phyloP scores from a whole-genome alignment of 345 rosid species.

The Orychophragmus violaceus region DNA sequence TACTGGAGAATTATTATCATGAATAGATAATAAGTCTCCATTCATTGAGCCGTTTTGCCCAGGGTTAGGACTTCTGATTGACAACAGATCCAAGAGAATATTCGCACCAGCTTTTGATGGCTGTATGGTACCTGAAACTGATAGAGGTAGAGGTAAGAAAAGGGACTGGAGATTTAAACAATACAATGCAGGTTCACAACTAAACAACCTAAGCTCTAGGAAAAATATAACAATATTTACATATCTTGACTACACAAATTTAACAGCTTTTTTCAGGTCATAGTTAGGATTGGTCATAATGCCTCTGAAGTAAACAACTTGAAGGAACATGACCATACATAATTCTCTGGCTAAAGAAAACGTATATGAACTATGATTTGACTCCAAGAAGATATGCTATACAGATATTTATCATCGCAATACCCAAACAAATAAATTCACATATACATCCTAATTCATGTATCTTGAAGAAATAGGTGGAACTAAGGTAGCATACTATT shows the following conservation, averaged over 20 bases:
- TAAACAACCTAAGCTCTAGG: not conserved
- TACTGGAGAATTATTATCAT: slow-evolving; percentile 38
- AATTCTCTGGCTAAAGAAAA: not conserved
- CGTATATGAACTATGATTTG: not conserved
- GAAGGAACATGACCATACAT: not conserved
- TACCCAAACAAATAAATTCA: too few species aligned
- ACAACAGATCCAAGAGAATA: not conserved
- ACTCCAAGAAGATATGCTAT: not conserved
- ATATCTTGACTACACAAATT: not conserved
- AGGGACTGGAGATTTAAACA: not conserved
- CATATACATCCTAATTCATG: too few species aligned
- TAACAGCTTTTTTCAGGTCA: not conserved
- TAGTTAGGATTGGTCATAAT: not conserved
- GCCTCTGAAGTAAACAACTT: not conserved
- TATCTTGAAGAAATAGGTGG: too few species aligned
- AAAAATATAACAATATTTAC: not conserved
- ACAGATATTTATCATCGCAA: not conserved
- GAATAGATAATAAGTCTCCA: slow-evolving; percentile 20
- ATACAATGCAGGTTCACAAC: not conserved
- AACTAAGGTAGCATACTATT: too few species aligned
- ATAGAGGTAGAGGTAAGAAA: slow-evolving; percentile 4
- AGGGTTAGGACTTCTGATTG: not conserved
- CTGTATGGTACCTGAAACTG: not conserved
- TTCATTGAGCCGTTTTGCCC: not conserved
- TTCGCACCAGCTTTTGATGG: not conserved